Evolutionary conservation across 2,329 filamentous ascomycete species (phyloP), one percentile per base, ranked within the genome.

Genomic region (Parastagonospora nodorum): DNA sequence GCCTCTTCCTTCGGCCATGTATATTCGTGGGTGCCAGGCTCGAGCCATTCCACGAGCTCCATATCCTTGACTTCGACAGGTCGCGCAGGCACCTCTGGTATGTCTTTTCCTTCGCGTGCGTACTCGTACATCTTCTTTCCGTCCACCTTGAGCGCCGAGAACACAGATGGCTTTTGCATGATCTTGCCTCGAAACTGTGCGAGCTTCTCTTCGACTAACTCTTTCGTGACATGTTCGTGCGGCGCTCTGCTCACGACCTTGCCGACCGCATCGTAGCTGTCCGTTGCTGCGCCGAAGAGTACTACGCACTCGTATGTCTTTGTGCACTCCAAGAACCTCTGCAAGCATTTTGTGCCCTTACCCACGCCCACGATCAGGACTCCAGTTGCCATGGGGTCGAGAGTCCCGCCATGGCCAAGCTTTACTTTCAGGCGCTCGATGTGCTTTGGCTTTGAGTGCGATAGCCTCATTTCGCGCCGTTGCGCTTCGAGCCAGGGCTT

Each of bases 51-150:
- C 7, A 95, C 68, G 51, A 97, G 74, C 71, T 95, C 89, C 61
- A 97, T 74, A 32, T 92, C 84, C 40, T 82, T 75, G 0, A 96
- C 90, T 45, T 90, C 86, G 33, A 97, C 90, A 2, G 89, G 84
- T 50, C 93, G 80, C 46, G 88, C 85, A 69, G 92, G 82, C 51
- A 99, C 94, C 71, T 96, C 88, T 0, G 94, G 94, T 12, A 96
- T 87, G 31, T 90, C 85, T 67, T 88, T 91, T 12, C 94, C 94
- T 71, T 92, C 90, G 42, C 94, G 83, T 15, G 94, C 94, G 74
- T 97, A 97, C 75, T 99, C 92, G 72, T 99, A 99, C 42, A 97
- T 81, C 30, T 90, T 89, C 79, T 97, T 97, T 2, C 94, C 94
- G 61, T 97, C 85, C 74, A 97, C 90, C 73, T 93, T 92, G 55